These are phyloP conservation scores for Psilocybe cubensis DNA, from an alignment of 768 basidiomycete genomes.

Conservation along the genomic window DNA sequence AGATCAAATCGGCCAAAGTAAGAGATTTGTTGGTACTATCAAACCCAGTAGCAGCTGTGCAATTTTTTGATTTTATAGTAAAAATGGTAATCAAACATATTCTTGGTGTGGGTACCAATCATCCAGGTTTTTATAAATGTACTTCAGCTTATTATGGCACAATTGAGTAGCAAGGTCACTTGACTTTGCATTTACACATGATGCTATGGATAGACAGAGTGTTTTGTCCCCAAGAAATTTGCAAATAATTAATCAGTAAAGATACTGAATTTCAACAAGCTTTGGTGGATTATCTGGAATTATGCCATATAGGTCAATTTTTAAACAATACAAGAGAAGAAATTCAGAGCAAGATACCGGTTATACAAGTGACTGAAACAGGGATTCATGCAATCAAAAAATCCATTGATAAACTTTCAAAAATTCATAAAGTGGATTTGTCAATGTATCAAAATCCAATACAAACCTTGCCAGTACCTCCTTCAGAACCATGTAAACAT, in stretches of 20 bases:
- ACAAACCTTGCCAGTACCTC: slow-evolving; percentile 22
- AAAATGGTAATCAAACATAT: slow-evolving; percentile 31
- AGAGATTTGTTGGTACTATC: slow-evolving; percentile 1
- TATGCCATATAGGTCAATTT: slow-evolving; percentile 38
- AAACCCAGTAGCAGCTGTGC: slow-evolving; percentile 20
- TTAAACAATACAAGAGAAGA: slow-evolving; percentile 21
- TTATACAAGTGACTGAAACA: neutral
- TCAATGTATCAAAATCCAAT: slow-evolving; percentile 26
- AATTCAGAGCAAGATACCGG: neutral
- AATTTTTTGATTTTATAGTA: slow-evolving; percentile 35
- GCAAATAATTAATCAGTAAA: slow-evolving; percentile 25
- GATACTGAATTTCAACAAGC: slow-evolving; percentile 27
- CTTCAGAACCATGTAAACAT: slow-evolving; percentile 10
- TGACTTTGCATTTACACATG: slow-evolving; percentile 36
- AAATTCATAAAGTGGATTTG: neutral
- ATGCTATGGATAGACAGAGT: slow-evolving; percentile 31
- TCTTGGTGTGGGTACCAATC: slow-evolving; percentile 18
- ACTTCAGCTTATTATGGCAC: slow-evolving; percentile 40
- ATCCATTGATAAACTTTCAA: neutral
- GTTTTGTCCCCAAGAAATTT: slow-evolving; percentile 32
- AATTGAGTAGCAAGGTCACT: slow-evolving; percentile 35
- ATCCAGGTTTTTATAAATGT: slow-evolving; percentile 27
- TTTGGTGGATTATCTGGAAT: slow-evolving; percentile 38
- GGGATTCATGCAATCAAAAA: neutral
- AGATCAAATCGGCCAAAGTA: slow-evolving; percentile 6